Percentiles rank a stretch among this genome's conserved stretches.
Evolutionary conservation across 129 eudicot species (phyloP).

Genomic region (Smallanthus sonchifolius): DNA sequence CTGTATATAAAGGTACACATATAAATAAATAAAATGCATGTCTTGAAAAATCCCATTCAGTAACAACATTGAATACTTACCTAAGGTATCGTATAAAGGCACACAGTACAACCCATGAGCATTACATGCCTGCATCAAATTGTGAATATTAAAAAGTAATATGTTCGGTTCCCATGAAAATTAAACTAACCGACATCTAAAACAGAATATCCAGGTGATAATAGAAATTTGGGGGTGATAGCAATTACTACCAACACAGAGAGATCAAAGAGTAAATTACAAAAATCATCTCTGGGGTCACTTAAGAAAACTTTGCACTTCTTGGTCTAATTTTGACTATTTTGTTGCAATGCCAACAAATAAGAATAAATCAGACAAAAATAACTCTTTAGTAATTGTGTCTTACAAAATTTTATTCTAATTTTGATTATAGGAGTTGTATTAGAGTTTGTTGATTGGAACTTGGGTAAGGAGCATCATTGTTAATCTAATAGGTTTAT

Average conservation of each 20-base stretch:
- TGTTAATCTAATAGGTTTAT: too few species aligned
- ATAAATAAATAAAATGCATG: neutral
- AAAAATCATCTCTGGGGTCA: neutral
- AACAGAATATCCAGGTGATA: neutral
- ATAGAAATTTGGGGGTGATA: neutral
- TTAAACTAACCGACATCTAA: neutral
- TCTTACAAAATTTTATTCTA: too few species aligned
- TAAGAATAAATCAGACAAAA: neutral
- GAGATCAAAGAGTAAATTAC: neutral
- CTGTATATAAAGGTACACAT: neutral
- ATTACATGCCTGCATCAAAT: conserved; percentile 84
- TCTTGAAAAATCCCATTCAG: neutral
- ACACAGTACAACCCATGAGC: conserved; percentile 93
- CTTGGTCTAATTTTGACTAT: neutral
- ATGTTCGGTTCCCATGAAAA: neutral
- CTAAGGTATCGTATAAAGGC: conserved; percentile 86
- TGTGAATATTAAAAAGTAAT: conserved; percentile 8
- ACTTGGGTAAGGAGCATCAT: too few species aligned
- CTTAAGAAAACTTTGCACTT: neutral
- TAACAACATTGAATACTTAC: conserved; percentile 31
- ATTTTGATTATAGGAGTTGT: too few species aligned
- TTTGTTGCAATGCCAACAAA: neutral
- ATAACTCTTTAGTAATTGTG: too few species aligned
- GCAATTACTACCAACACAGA: neutral
- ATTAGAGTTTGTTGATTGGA: too few species aligned